Evolutionary conservation across 768 basidiomycete genomes (phyloP), one percentile per base, ranked within the genome.

Genomic region (Termitomyces bulborhizus): DNA sequence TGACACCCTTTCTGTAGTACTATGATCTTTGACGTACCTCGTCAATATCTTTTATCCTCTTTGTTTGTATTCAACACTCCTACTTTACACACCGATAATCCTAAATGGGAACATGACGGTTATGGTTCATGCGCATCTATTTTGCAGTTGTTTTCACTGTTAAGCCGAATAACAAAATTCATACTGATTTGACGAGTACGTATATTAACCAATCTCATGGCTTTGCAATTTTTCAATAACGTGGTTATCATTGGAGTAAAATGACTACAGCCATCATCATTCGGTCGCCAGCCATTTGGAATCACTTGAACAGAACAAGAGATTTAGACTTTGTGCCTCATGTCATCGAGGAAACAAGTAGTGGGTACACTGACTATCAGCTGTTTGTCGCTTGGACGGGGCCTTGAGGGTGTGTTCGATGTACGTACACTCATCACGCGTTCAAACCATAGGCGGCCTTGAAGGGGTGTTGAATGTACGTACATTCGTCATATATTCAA

Each of bases 291-390:
- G 4, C 29, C 29, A 29, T 29, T 29, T 6, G 29, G 6, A 15
- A 72, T 82, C 45, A 63, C 60, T 8, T 71, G 36, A 74, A 70
- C 53, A 69, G 66, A 36, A 62, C 52, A 69, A 67, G 12, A 54
- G 53, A 5, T 79, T 77, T 47, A 68, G 67, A 4, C 21, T 21
- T 82, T 13, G 82, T 83, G 1, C 78, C 80, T 6, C 78, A 69
- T 37, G 84, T 82, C 58, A 75, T 79, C 1, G 82, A 84, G 64
- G 71, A 78, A 27, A 80, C 76, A 1, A 79, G 15, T 5, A 37
- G 4, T 37, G 15, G 15, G 5, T 16, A 60, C 75, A 80, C 21
- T 72, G 31, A 1, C 8, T 8, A 32, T 32, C 31, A 32, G 8
- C 31, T 31, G 29, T 5, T 6, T 32, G 31, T 32, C 31, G 9